Base-by-base conservation (phyloP, 352 stramenopile genomes). In the Globisporangium heterothallicum region DNA sequence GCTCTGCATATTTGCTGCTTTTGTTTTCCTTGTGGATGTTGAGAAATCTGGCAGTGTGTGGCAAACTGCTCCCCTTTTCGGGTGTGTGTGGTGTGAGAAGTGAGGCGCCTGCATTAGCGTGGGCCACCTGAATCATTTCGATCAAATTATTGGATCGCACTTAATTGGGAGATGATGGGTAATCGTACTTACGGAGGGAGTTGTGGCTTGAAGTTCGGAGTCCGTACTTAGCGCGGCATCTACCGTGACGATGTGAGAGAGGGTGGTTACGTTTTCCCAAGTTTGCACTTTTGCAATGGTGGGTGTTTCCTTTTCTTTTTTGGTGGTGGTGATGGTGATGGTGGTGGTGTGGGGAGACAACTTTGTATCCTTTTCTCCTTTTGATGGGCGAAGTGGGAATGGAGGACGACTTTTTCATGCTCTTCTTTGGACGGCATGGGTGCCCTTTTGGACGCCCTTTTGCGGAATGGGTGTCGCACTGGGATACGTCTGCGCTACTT, bases 1-100 rank as follows among this genome's bases (percentile, higher is more conserved):
- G 44, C 56, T 41, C 21, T 69, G 64, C 64, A 72, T 72, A 30
- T 42, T 61, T 22, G 44, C 16, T 8, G 30, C 30, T 34, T 34
- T 6, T 34, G 6, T 34, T 34, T 10, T 34, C 6, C 29, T 34
- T 34, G 29, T 34, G 6, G 6, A 6, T 34, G 6, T 34, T 12
- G 6, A 34, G 6, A 34, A 34, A 6, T 34, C 6, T 34, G 10
- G 29, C 29, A 34, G 29, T n/a, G n/a, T n/a, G n/a, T n/a, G n/a
- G n/a, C n/a, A 34, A 34, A 34, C 29, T 34, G n/a, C n/a, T 34
- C 29, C 29, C 29, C 29, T 34, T 10, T 34, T 34, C 29, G 29
- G 6, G 29, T 34, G 12, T 38, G 32, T 38, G 32, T 38, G 32
- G 32, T 38, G 32, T 18, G 4, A 16, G n/a, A 38, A 4, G 32